A percentile compares a stretch with the other conserved stretches of the same genome.
These are phyloP conservation scores for Colletotrichum aenigma DNA, from an alignment of 2,329 filamentous ascomycete genomes.

Conservation along the genomic window DNA sequence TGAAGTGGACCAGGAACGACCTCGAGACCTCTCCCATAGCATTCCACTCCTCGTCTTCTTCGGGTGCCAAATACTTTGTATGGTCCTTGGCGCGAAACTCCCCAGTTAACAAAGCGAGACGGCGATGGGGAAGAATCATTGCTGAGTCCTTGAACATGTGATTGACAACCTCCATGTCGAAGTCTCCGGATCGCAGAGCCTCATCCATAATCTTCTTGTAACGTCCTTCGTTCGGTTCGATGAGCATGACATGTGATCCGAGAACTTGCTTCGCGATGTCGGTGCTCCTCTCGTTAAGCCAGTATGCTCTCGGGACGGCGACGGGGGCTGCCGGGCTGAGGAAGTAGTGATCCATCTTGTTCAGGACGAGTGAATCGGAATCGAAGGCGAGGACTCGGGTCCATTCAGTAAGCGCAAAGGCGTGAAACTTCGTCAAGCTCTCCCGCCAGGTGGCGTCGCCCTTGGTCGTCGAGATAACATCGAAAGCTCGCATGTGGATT, in stretches of 20 bases:
- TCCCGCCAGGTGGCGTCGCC: slow-evolving; percentile 59
- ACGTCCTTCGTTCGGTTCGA: slow-evolving; percentile 46
- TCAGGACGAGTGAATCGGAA: slow-evolving; percentile 66
- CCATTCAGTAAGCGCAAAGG: slow-evolving; percentile 70
- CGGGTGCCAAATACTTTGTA: slow-evolving; percentile 49
- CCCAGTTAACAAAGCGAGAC: slow-evolving; percentile 63
- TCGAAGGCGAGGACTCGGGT: slow-evolving; percentile 52
- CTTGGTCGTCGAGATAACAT: neutral
- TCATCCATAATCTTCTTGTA: slow-evolving; percentile 43
- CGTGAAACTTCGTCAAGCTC: slow-evolving; percentile 72
- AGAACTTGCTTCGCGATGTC: slow-evolving; percentile 42
- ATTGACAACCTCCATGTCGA: slow-evolving; percentile 74
- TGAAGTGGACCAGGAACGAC: slow-evolving; percentile 72
- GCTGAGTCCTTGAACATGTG: slow-evolving; percentile 61
- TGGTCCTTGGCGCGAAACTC: slow-evolving; percentile 61
- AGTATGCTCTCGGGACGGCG: slow-evolving; percentile 75
- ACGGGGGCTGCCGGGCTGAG: slow-evolving; percentile 63
- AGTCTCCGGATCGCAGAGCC: slow-evolving; percentile 42
- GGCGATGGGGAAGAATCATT: slow-evolving; percentile 66
- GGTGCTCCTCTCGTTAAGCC: slow-evolving; percentile 51
- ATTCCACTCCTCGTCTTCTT: slow-evolving; percentile 61
- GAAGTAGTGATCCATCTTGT: slow-evolving; percentile 74
- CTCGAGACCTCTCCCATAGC: slow-evolving; percentile 55
- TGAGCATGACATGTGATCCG: slow-evolving; percentile 57
- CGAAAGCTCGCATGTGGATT: neutral